Percentiles rank a stretch among this genome's conserved stretches.
These are phyloP conservation scores for Hygrophila difformis DNA, from an alignment of 257 asterid species.

Conservation along the genomic window DNA sequence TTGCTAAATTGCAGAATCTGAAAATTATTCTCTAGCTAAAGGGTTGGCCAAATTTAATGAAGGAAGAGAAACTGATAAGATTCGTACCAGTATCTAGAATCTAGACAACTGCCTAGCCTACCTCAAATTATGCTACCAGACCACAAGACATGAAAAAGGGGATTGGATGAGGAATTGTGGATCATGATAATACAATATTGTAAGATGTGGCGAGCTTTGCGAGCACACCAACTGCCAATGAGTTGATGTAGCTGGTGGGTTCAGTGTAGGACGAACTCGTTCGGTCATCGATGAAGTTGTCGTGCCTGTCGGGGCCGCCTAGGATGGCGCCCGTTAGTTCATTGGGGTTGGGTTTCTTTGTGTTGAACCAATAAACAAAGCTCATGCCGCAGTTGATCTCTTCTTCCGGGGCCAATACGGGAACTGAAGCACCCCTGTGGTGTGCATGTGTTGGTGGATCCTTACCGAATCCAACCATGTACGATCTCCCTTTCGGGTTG, in stretches of 20 bases:
- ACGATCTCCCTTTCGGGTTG: slow-evolving; percentile 54
- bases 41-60: too few relatives aligned
- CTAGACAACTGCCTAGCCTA: background rate
- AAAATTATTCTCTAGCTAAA: too few relatives aligned
- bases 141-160: too few relatives aligned
- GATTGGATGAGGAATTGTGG: too few relatives aligned
- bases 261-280: slow-evolving; percentile 57
- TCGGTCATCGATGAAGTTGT: slow-evolving; percentile 44
- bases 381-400: slow-evolving; percentile 45
- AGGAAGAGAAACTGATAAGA: too few relatives aligned
- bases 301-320: slow-evolving; percentile 72
- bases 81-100: background rate
- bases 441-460: slow-evolving; percentile 72
- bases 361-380: slow-evolving; percentile 47
- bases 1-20: too few relatives aligned
- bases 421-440: slow-evolving; percentile 92
- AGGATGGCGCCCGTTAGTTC: slow-evolving; percentile 86
- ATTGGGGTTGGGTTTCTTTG: slow-evolving; percentile 37
- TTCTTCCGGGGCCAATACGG: slow-evolving; percentile 20
- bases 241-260: slow-evolving; percentile 67
- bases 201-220: slow-evolving; percentile 70
- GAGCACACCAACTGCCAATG: slow-evolving; percentile 65
- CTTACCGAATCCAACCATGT: slow-evolving; percentile 85
- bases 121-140: slow-evolving; percentile 7
- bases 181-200: too few relatives aligned